These are phyloP conservation scores for Cladophialophora immunda DNA, from an alignment of 2,329 filamentous ascomycete species.

Conservation along the genomic window DNA sequence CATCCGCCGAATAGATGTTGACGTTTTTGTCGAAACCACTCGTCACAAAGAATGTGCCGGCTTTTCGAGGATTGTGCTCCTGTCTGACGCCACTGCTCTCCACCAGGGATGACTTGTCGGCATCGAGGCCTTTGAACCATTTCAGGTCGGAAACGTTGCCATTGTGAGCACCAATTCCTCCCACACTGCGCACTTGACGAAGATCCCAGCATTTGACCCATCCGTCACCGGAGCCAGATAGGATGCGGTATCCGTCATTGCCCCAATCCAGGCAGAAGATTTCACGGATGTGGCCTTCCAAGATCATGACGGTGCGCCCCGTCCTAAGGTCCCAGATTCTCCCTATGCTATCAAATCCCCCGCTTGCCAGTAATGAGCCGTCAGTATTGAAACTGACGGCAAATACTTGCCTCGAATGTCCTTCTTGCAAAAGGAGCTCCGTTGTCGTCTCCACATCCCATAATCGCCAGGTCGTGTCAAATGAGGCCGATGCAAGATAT, in stretches of 20 bases:
- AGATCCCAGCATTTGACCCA: slow-evolving; percentile 99
- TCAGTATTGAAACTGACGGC: slow-evolving; percentile 89
- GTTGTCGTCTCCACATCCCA: slow-evolving; percentile 91
- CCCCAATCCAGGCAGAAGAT: slow-evolving; percentile 95
- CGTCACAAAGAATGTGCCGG: slow-evolving; percentile 89
- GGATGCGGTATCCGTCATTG: slow-evolving; percentile 85
- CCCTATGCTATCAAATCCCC: slow-evolving; percentile 93
- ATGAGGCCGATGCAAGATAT: slow-evolving; percentile 91
- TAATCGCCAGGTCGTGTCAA: slow-evolving; percentile 94
- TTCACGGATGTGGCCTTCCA: slow-evolving; percentile 91
- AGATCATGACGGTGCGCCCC: slow-evolving; percentile 92
- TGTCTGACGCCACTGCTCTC: slow-evolving; percentile 37
- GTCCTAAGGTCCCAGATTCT: slow-evolving; percentile 95
- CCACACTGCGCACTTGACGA: slow-evolving; percentile 82
- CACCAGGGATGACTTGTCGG: slow-evolving; percentile 55
- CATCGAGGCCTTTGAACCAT: slow-evolving; percentile 91
- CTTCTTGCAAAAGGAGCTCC: slow-evolving; percentile 88
- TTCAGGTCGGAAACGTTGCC: slow-evolving; percentile 91
- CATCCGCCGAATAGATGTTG: slow-evolving; percentile 94
- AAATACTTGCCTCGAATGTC: slow-evolving; percentile 93
- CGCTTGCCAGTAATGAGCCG: slow-evolving; percentile 87
- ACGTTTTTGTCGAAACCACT: slow-evolving; percentile 94
- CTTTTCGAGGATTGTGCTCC: slow-evolving; percentile 70
- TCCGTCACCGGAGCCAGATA: slow-evolving; percentile 92
- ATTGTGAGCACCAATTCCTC: slow-evolving; percentile 87